Conservation (phyloP, 495 filamentous ascomycete genomes). For the Penicillium manginii region DNA sequence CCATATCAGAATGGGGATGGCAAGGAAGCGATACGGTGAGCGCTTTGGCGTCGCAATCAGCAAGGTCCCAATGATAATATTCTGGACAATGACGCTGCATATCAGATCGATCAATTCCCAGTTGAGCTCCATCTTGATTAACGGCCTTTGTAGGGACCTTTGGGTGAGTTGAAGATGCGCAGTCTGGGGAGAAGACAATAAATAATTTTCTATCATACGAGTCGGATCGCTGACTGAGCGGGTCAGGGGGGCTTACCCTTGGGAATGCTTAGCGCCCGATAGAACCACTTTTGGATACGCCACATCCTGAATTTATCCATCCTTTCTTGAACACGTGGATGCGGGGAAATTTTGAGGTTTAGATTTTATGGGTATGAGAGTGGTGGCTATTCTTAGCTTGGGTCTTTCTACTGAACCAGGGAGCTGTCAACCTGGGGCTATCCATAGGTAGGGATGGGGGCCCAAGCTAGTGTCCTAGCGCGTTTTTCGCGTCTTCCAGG, state of each 20-base stretch:
- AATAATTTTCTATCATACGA: background rate
- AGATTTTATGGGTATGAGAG: too few species aligned
- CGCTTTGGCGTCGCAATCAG: slow-evolving; percentile 13
- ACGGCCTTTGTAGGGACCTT: background rate
- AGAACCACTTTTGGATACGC: too few species aligned
- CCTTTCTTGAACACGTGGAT: too few species aligned
- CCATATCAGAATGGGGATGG: slow-evolving; percentile 19
- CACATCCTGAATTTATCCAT: too few species aligned
- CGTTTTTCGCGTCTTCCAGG: too few species aligned
- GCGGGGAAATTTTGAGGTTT: too few species aligned
- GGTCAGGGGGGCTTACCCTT: background rate
- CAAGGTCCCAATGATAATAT: slow-evolving; percentile 11
- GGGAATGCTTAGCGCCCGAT: too few species aligned
- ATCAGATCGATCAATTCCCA: background rate
- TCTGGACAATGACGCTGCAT: slow-evolving; percentile 2
- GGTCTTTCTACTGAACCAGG: too few species aligned
- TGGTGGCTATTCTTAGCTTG: too few species aligned
- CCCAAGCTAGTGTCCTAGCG: too few species aligned
- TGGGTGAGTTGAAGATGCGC: background rate
- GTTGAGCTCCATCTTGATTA: background rate
- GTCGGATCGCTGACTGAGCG: background rate
- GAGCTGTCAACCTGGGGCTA: too few species aligned
- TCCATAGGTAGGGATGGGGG: too few species aligned
- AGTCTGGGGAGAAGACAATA: background rate
- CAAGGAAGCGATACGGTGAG: slow-evolving; percentile 16